Evolutionary conservation across 768 basidiomycete species (phyloP).

Genomic region (Pluteus cervinus): DNA sequence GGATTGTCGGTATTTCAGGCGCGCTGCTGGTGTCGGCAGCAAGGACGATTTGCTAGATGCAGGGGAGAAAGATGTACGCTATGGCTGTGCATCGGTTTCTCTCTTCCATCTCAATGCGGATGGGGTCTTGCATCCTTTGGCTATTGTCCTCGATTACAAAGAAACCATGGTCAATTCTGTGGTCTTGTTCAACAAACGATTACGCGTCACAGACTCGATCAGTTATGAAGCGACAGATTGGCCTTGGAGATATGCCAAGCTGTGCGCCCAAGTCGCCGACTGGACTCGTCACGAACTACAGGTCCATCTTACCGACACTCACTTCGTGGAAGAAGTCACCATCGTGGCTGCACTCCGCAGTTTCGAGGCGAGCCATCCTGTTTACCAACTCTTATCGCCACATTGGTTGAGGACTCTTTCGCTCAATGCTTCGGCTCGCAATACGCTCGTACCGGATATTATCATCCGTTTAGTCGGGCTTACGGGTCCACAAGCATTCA

Average conservation of each 20-base stretch:
- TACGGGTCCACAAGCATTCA: no score
- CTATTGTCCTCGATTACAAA: constrained; percentile 22
- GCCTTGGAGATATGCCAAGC: constrained; percentile 29
- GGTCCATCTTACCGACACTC: constrained; percentile 22
- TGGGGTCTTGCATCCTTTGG: constrained; percentile 22
- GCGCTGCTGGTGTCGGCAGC: no score
- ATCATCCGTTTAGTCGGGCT: no score
- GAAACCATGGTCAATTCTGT: constrained; percentile 19
- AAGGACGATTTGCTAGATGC: no score
- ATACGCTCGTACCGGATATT: constrained; percentile 11
- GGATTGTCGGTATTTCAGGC: no score
- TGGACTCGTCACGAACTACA: constrained; percentile 22
- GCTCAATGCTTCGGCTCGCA: constrained; percentile 19
- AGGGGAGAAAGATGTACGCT: constrained; percentile 14
- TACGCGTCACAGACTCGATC: constrained; percentile 4
- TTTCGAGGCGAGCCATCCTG: constrained; percentile 15
- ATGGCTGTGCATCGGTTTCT: constrained; percentile 21
- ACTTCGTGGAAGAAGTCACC: constrained; percentile 23
- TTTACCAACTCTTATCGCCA: constrained; percentile 19
- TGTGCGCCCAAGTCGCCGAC: constrained; percentile 20
- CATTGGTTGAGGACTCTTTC: constrained; percentile 25
- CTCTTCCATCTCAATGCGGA: constrained; percentile 20
- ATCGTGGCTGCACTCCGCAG: constrained; percentile 24
- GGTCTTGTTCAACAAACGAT: constrained; percentile 22
- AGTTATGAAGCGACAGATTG: constrained; percentile 17